Evolutionary conservation across 805 yeast genomes (phyloP).

Genomic region (Saccharomycopsis vini): DNA sequence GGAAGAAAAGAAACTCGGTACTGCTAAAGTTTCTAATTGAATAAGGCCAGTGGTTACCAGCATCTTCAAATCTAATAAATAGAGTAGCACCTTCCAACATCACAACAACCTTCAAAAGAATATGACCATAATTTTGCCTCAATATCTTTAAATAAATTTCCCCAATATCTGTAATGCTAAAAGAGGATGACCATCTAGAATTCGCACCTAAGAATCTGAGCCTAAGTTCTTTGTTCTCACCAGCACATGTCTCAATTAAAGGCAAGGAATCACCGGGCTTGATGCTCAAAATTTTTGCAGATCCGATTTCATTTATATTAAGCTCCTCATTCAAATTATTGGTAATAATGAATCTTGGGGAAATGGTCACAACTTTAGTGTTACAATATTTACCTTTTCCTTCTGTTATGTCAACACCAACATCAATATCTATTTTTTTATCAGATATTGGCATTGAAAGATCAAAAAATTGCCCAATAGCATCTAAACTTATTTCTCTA

Average conservation of each 20-base stretch:
- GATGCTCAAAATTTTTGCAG: constrained; percentile 41
- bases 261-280: constrained; percentile 44
- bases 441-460: constrained; percentile 40
- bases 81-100: constrained; percentile 74
- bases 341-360: constrained; percentile 74
- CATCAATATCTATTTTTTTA: constrained; percentile 50
- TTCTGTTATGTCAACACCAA: constrained; percentile 69
- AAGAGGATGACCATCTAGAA: constrained; percentile 80
- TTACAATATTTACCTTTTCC: constrained; percentile 79
- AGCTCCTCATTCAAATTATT: constrained; percentile 52
- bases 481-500: constrained; percentile 71
- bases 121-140: constrained; percentile 56
- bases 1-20: constrained; percentile 78
- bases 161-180: constrained; percentile 77
- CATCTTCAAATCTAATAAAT: constrained; percentile 65
- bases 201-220: constrained; percentile 49
- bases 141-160: constrained; percentile 63
- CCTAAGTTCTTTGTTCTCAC: constrained; percentile 49
- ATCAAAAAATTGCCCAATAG: constrained; percentile 75
- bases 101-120: constrained; percentile 62
- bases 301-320: constrained; percentile 59
- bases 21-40: constrained; percentile 87
- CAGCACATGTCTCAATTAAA: constrained; percentile 45
- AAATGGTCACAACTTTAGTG: constrained; percentile 66
- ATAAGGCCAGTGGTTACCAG: constrained; percentile 82